phyloP scores from a whole-genome alignment of 305 asterid species.

The Plantago coronopus region DNA sequence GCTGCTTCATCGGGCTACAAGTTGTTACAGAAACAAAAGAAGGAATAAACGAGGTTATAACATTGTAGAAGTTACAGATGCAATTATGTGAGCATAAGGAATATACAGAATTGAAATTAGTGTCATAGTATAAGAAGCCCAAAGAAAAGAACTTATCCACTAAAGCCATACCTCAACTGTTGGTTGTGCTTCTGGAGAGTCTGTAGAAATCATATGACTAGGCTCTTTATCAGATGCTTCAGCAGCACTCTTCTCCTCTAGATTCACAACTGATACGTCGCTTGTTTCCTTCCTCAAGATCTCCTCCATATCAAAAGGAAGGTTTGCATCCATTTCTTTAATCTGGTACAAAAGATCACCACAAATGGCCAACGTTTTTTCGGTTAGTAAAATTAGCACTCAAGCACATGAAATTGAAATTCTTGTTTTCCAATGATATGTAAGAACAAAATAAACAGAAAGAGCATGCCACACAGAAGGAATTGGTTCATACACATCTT shows the following conservation, averaged over 20 bases:
- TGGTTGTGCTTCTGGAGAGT: slow-evolving; percentile 32
- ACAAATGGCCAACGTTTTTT: slow-evolving; percentile 10
- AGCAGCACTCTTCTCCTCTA: slow-evolving; percentile 34
- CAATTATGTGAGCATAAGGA: neutral
- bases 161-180: slow-evolving; percentile 35
- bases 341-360: slow-evolving; percentile 39
- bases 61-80: slow-evolving; percentile 6
- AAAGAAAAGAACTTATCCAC: slow-evolving; percentile 6
- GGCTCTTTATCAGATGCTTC: slow-evolving; percentile 34
- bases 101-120: neutral
- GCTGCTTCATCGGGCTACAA: slow-evolving; percentile 42
- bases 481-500: neutral
- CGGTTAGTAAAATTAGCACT: neutral
- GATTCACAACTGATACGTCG: slow-evolving; percentile 24
- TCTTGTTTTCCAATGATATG: slow-evolving; percentile 2
- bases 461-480: neutral
- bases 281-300: slow-evolving; percentile 34
- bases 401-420: neutral
- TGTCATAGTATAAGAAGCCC: slow-evolving; percentile 1
- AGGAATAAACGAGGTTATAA: slow-evolving; percentile 21
- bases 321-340: slow-evolving; percentile 61
- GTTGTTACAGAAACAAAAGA: slow-evolving; percentile 6
- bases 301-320: slow-evolving; percentile 60
- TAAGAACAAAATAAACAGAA: neutral
- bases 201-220: slow-evolving; percentile 24